A percentile compares a stretch with the other conserved stretches of the same genome.
Evolutionary conservation across 495 filamentous ascomycete genomes (phyloP).

Genomic region (Melanomma pulvis-pyrius): DNA sequence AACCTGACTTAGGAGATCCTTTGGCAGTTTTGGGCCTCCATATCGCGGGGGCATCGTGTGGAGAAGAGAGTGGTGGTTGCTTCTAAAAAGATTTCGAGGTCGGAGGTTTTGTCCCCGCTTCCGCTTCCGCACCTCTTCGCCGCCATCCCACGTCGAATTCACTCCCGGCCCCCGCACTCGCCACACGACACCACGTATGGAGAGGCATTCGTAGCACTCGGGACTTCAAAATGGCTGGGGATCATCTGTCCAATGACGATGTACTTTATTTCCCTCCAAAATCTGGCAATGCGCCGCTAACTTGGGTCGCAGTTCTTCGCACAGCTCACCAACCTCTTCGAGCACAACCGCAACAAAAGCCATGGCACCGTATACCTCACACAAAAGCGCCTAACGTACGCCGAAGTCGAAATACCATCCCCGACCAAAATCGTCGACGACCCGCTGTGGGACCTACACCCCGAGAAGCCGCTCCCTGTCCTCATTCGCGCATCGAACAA

Average conservation of each 20-base stretch:
- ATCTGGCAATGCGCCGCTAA: constrained; percentile 29
- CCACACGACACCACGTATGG: constrained; percentile 18
- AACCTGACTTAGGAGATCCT: constrained; percentile 61
- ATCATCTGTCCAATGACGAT: constrained; percentile 73
- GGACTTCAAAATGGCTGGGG: constrained; percentile 51
- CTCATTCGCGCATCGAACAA: constrained; percentile 85
- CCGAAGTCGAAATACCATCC: constrained; percentile 20
- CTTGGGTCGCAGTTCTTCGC: constrained; percentile 73
- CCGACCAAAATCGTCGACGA: constrained; percentile 43
- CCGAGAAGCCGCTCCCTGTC: constrained; percentile 64
- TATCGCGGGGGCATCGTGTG: constrained; percentile 49
- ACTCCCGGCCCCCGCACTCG: constrained; percentile 5
- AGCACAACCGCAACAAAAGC: constrained; percentile 63
- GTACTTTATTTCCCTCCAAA: constrained; percentile 47
- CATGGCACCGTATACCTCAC: constrained; percentile 81
- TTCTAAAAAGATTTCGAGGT: constrained; percentile 39
- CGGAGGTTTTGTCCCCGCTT: constrained; percentile 8
- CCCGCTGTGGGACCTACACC: constrained; percentile 58
- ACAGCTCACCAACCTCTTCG: constrained; percentile 74
- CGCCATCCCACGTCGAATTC: neutral
- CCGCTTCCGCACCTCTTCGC: constrained; percentile 8
- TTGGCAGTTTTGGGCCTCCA: constrained; percentile 67
- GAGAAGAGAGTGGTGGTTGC: constrained; percentile 16
- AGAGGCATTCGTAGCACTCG: constrained; percentile 17
- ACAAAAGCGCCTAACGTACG: constrained; percentile 67